These are phyloP conservation scores for Colletotrichum acutatum DNA, from an alignment of 2,329 filamentous ascomycete genomes.

Conservation along the genomic window DNA sequence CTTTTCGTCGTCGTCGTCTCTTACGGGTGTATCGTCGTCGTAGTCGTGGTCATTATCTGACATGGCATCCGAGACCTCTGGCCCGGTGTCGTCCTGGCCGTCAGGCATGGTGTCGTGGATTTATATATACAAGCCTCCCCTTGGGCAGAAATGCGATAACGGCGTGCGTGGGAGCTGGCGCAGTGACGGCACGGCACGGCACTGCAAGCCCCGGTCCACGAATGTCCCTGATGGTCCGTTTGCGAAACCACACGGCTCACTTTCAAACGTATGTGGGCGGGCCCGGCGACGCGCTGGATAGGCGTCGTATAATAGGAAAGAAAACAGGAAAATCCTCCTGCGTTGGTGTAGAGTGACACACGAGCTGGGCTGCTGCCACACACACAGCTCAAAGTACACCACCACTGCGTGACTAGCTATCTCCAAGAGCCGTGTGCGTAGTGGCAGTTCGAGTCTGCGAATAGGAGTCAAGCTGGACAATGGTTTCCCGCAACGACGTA, in stretches of 20 bases:
- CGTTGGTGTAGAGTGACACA: slow-evolving; percentile 27
- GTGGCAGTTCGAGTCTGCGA: slow-evolving; percentile 12
- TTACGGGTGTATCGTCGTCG: slow-evolving; percentile 58
- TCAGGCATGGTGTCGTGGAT: slow-evolving; percentile 66
- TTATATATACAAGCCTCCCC: slow-evolving; percentile 59
- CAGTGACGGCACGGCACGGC: slow-evolving; percentile 46
- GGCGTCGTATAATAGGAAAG: slow-evolving; percentile 30
- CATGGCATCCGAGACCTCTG: slow-evolving; percentile 68
- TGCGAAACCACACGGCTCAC: slow-evolving; percentile 35
- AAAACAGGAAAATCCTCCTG: slow-evolving; percentile 26
- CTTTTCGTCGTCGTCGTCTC: slow-evolving; percentile 60
- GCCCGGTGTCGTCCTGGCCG: slow-evolving; percentile 62
- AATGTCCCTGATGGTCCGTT: slow-evolving; percentile 18
- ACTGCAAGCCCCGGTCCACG: slow-evolving; percentile 45
- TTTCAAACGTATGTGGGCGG: slow-evolving; percentile 20
- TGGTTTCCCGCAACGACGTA: slow-evolving; percentile 9
- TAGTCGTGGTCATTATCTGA: slow-evolving; percentile 70
- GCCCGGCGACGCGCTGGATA: slow-evolving; percentile 20
- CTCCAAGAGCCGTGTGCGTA: slow-evolving; percentile 39
- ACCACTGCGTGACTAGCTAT: slow-evolving; percentile 14
- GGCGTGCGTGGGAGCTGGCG: slow-evolving; percentile 31
- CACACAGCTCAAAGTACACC: slow-evolving; percentile 19
- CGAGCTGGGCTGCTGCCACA: slow-evolving; percentile 2
- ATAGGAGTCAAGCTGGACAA: slow-evolving; percentile 22
- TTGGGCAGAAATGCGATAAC: slow-evolving; percentile 12